These are phyloP conservation scores for Penicillium sp. DNA, from an alignment of 2,329 filamentous ascomycete species.

Conservation along the genomic window DNA sequence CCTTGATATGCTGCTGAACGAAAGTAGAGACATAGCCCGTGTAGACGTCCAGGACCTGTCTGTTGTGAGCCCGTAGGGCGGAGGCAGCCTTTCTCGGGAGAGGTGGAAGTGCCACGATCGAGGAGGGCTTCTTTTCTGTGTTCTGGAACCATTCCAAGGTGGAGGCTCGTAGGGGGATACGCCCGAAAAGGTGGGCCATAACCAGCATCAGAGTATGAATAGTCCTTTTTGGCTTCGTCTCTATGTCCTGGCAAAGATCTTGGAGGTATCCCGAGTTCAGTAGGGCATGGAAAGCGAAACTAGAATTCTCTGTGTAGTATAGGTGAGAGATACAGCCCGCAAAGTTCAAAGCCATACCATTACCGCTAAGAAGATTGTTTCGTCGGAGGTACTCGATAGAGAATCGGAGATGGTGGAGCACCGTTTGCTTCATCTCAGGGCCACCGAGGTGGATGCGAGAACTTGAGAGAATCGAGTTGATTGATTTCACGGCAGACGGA, in stretches of 20 bases:
- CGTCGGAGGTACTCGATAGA: conserved; percentile 76
- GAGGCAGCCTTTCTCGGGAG: conserved; percentile 59
- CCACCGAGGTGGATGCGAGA: conserved; percentile 70
- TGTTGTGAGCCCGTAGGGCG: conserved; percentile 63
- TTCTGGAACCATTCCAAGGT: conserved; percentile 41
- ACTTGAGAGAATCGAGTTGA: conserved; percentile 68
- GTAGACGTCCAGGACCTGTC: conserved; percentile 65
- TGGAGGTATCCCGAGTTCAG: conserved; percentile 71
- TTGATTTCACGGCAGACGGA: conserved; percentile 59
- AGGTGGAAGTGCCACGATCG: conserved; percentile 63
- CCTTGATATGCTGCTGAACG: conserved; percentile 61
- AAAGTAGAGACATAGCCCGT: conserved; percentile 68
- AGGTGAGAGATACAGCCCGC: conserved; percentile 68
- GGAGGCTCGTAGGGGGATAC: conserved; percentile 48
- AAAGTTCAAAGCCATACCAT: conserved; percentile 69
- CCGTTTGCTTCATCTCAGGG: conserved; percentile 64
- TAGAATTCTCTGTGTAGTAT: conserved; percentile 73
- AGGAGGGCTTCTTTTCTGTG: conserved; percentile 58
- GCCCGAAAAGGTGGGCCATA: conserved; percentile 69
- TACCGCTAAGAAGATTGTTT: conserved; percentile 62
- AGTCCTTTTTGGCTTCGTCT: conserved; percentile 51
- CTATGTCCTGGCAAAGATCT: conserved; percentile 59
- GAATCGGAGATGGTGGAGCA: conserved; percentile 75
- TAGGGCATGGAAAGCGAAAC: conserved; percentile 74
- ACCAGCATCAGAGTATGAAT: conserved; percentile 65